phyloP scores from a whole-genome alignment of 495 filamentous ascomycete genomes.

The Xylaria scruposa region DNA sequence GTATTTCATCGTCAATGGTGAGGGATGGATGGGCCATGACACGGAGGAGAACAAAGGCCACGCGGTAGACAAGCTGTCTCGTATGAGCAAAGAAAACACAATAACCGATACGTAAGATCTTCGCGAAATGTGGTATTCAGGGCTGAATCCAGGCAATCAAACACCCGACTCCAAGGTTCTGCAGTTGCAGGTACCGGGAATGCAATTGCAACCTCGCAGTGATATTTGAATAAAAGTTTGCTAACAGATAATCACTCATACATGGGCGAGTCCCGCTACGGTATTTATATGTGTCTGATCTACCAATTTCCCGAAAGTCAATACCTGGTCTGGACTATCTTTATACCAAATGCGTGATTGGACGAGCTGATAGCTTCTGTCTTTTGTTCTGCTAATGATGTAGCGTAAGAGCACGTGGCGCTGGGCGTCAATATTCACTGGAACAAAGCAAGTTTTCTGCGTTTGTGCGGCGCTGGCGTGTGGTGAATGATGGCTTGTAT shows the following conservation, averaged over 20 bases:
- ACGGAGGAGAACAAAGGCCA: neutral
- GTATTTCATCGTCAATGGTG: constrained; percentile 36
- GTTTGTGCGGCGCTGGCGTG: neutral
- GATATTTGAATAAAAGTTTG: constrained; percentile 17
- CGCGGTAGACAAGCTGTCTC: neutral
- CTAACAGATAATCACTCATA: constrained; percentile 19
- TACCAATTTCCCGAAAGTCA: neutral
- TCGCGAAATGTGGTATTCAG: neutral
- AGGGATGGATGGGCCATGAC: constrained; percentile 27
- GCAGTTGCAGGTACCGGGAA: neutral
- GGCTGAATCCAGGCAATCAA: neutral
- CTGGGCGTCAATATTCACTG: neutral
- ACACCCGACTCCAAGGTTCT: neutral
- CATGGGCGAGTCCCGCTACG: neutral
- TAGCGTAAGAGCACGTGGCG: constrained; percentile 10
- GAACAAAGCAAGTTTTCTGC: constrained; percentile 15
- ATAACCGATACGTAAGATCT: constrained; percentile 9
- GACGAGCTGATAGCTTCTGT: neutral
- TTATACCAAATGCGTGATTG: constrained; percentile 6
- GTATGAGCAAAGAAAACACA: neutral
- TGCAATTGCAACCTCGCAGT: neutral
- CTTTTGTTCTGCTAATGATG: neutral
- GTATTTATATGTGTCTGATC: neutral
- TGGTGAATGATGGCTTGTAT: constrained; percentile 9
- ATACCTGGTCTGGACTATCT: neutral